Percentiles rank a stretch among this genome's conserved stretches.
Conservation (phyloP, 192 early-diverging fungal genomes). For the Coemansia erecta region DNA sequence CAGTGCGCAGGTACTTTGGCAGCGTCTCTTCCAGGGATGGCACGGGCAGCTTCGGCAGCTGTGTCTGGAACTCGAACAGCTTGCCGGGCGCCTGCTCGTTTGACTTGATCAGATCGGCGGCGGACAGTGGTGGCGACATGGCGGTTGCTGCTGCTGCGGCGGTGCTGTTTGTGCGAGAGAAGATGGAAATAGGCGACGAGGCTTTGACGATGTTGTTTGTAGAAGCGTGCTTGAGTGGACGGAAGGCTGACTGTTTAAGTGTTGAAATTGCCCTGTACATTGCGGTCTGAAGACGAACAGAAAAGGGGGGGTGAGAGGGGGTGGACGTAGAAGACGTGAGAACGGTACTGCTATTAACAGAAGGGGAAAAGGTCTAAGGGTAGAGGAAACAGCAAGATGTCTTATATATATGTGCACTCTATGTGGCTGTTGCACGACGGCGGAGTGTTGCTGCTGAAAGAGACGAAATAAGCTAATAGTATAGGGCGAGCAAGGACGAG, state of each 20-base stretch:
- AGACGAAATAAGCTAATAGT: background rate
- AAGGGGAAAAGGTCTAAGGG: background rate
- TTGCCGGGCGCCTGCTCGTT: constrained; percentile 47
- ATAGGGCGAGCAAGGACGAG: too few species aligned
- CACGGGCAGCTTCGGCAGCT: constrained; percentile 87
- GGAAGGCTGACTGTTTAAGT: constrained; percentile 36
- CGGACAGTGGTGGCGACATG: constrained; percentile 21
- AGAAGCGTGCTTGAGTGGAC: constrained; percentile 24
- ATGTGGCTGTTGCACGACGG: background rate
- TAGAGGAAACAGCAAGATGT: background rate
- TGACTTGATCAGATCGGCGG: constrained; percentile 22
- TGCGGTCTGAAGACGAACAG: constrained; percentile 11
- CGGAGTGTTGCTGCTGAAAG: background rate
- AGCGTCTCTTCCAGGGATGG: constrained; percentile 80
- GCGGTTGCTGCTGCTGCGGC: constrained; percentile 3
- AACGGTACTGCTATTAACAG: background rate
- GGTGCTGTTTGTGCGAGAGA: constrained; percentile 17
- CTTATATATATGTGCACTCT: background rate
- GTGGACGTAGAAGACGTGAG: background rate
- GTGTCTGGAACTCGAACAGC: constrained; percentile 70
- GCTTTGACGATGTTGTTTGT: constrained; percentile 30
- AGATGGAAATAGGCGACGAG: constrained; percentile 4
- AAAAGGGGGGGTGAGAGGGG: background rate
- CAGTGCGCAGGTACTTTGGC: constrained; percentile 75
- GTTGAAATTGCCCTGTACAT: constrained; percentile 50